phyloP scores from a whole-genome alignment of 202 grass and related monocot species.

The Cymbopogon flexuosus region DNA sequence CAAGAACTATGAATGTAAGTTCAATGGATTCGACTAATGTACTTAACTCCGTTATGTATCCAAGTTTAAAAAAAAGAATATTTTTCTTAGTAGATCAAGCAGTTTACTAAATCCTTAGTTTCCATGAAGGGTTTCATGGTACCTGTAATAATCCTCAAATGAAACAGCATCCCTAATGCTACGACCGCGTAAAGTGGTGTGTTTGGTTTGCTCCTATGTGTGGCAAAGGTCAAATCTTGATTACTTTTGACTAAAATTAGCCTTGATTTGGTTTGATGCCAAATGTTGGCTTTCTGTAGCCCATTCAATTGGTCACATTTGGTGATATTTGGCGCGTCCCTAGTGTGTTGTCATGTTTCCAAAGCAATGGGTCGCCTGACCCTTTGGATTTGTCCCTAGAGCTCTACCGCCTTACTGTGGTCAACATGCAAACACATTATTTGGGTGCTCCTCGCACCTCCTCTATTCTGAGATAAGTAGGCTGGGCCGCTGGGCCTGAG shows the following conservation, averaged over 20 bases:
- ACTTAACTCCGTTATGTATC: background rate
- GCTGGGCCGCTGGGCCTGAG: too few relatives aligned
- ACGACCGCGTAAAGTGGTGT: background rate
- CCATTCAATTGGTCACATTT: background rate
- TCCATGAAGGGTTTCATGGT: background rate
- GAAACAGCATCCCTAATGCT: background rate
- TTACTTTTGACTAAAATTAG: background rate
- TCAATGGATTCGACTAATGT: background rate
- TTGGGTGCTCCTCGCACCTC: too few relatives aligned
- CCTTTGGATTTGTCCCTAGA: too few relatives aligned
- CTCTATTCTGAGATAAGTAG: too few relatives aligned
- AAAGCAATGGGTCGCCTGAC: too few relatives aligned
- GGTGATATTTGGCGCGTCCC: too few relatives aligned
- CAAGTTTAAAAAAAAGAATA: background rate
- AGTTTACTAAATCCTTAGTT: background rate
- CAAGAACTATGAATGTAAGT: background rate
- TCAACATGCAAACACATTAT: too few relatives aligned
- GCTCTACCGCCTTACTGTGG: too few relatives aligned
- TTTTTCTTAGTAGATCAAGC: background rate
- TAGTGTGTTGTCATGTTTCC: too few relatives aligned
- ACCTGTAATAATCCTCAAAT: background rate
- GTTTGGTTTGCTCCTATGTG: background rate
- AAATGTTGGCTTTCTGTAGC: too few relatives aligned
- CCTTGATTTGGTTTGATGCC: too few relatives aligned
- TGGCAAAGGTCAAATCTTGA: background rate